Evolutionary conservation across 768 basidiomycete species (phyloP), one percentile per base, ranked within the genome.

Genomic region (Crepidotus variabilis): DNA sequence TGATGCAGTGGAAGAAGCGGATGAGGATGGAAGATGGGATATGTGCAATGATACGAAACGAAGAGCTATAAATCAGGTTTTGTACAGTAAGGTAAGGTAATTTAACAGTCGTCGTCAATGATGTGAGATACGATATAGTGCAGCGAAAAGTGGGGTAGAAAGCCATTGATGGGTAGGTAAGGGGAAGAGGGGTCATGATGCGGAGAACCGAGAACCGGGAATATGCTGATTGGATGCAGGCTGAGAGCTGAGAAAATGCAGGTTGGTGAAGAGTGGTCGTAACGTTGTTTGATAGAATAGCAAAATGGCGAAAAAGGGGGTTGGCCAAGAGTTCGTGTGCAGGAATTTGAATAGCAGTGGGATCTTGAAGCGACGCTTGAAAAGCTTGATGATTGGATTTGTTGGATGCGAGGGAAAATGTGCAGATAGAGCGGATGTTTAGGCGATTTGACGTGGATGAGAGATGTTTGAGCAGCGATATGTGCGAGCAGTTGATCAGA

Each of bases 341-440:
- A 28, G 28, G 28, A 28, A 28, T 28, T 28, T 28, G 28, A 8
- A 8, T 4, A 28, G 28, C 28, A 28, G 28, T 8, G 3, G 28
- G 28, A 8, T 28, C 28, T 51, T 57, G 54, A 52, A 52, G 52
- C 57, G 56, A 54, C 53, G 47, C 21, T 53, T 52, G 54, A 57
- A 51, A n/a, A n/a, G n/a, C n/a, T n/a, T n/a, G n/a, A 54, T 49
- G 52, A 60, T 63, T 63, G 50, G 39, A 51, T 33, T 52, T 46
- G 46, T 11, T 56, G 36, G 54, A 39, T 8, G 28, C 4, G 28
- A 28, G 3, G 28, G 28, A 8, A 28, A 28, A 8, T 28, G 28
- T 28, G 28, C 28, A 28, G 28, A 28, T 28, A 28, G 28, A 28
- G 28, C 28, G 28, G 28, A 28, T 28, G 28, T 28, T 28, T 28